Percentiles rank a stretch among this genome's conserved stretches.
Evolutionary conservation across 345 rosid genomes (phyloP).

Genomic region (Hibiscus trionum): DNA sequence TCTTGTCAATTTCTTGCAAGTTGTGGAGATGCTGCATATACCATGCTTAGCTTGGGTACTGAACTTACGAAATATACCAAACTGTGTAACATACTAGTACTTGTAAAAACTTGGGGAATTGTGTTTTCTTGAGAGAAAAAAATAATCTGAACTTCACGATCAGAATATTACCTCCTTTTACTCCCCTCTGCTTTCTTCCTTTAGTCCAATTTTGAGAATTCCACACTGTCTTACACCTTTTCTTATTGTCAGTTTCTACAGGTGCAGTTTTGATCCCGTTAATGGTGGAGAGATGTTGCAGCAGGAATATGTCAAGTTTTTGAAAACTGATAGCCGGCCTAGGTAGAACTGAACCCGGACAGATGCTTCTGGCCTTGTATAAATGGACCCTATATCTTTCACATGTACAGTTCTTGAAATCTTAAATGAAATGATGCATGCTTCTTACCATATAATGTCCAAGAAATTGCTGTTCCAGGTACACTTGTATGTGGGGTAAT

Average conservation of each 20-base stretch:
- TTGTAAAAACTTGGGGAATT: too few species aligned
- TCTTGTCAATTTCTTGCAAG: not conserved
- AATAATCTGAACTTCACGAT: not conserved
- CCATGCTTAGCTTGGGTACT: not conserved
- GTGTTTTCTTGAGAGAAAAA: not conserved
- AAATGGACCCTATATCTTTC: not conserved
- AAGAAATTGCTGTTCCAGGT: not conserved
- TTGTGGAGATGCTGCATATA: not conserved
- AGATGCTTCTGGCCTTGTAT: constrained; percentile 7
- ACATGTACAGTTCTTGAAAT: not conserved
- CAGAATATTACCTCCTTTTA: not conserved
- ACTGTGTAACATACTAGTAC: not conserved
- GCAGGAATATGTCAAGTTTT: constrained; percentile 50
- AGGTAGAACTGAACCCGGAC: constrained; percentile 11
- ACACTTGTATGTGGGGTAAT: constrained; percentile 1
- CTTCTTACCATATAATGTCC: not conserved
- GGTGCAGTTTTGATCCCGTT: constrained; percentile 57
- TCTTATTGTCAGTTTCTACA: constrained; percentile 41
- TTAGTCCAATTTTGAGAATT: not conserved
- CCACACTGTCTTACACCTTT: not conserved
- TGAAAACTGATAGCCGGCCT: constrained; percentile 29
- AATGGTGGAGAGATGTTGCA: constrained; percentile 59
- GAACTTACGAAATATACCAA: not conserved
- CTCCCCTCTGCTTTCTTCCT: not conserved
- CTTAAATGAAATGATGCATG: not conserved